Conservation (phyloP, 257 asterid genomes). For the Anisodus acutangulus region DNA sequence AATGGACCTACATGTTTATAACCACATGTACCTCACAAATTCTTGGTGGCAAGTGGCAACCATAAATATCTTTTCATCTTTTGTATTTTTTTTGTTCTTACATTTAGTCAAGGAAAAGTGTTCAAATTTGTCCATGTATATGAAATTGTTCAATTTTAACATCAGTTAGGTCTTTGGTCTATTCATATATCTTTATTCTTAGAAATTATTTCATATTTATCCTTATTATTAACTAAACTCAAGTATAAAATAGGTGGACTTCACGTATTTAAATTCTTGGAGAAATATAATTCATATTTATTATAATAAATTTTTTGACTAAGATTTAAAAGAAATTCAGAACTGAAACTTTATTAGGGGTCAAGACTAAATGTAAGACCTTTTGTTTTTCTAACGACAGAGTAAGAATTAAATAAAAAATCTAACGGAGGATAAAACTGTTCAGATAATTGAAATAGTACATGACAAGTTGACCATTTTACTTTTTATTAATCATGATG, state of each 20-base stretch:
- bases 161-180: too few species aligned
- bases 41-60: background rate
- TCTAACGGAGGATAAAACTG: background rate
- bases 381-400: background rate
- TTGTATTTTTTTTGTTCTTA: background rate
- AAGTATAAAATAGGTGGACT: background rate
- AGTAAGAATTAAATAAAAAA: background rate
- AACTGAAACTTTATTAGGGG: background rate
- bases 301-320: background rate
- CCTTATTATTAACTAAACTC: background rate
- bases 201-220: background rate
- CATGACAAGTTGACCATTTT: background rate
- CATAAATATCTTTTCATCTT: constrained; percentile 5
- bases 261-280: background rate
- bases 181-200: background rate
- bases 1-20: constrained; percentile 26
- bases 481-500: background rate
- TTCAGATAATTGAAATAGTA: background rate
- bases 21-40: constrained; percentile 22
- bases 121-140: background rate
- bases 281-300: background rate
- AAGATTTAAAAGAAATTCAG: background rate
- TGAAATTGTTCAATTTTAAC: background rate
- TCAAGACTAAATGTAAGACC: background rate
- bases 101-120: background rate